Base-by-base conservation (phyloP, 164 flowering plant species). In the Sedum album region DNA sequence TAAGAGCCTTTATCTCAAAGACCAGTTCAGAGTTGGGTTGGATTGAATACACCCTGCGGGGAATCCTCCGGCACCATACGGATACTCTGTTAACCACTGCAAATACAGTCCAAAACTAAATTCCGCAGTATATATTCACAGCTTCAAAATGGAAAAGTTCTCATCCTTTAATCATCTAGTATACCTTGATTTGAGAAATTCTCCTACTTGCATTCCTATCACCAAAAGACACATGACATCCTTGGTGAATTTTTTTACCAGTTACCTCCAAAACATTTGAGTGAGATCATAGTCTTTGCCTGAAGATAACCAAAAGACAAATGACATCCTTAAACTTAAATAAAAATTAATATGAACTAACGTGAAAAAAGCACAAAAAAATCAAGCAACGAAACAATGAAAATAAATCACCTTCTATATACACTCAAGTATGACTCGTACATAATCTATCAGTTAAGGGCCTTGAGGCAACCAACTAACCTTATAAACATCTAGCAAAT, bases 1-100 rank as follows among this genome's bases (percentile, higher is more conserved):
- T 71, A 13, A 94, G 79, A 60, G 89, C 91, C 85, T 94, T 95
- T 68, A 94, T 89, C 87, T 94, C 98, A 60, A 91, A 94, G 67
- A 78, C 81, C 72, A 94, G 78, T 61, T 49, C 80, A 0, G 98
- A 89, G 78, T 94, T 89, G 1, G 98, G 95, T 26, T 67, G 83
- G 98, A 93, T 26, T 67, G 83, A 70, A 94, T 94, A 25, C 95
- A 96, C 98, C 97, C 91, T 28, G 93, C 86, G 53, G 95, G 87
- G 77, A 88, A 94, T 74, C 98, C 98, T 63, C 74, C 66, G 28
- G 86, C 25, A 5, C 97, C 98, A 71, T 94, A 94, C 2, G 89
- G 96, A 73, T 89, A 91, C 74, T 94, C 98, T 2, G 97, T 95
- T 66, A 97, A 68, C 86, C 98, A 94, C 95, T 89, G 89, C 78